Base-by-base conservation (phyloP, 441 rosid species). In the Aleurites moluccanus region DNA sequence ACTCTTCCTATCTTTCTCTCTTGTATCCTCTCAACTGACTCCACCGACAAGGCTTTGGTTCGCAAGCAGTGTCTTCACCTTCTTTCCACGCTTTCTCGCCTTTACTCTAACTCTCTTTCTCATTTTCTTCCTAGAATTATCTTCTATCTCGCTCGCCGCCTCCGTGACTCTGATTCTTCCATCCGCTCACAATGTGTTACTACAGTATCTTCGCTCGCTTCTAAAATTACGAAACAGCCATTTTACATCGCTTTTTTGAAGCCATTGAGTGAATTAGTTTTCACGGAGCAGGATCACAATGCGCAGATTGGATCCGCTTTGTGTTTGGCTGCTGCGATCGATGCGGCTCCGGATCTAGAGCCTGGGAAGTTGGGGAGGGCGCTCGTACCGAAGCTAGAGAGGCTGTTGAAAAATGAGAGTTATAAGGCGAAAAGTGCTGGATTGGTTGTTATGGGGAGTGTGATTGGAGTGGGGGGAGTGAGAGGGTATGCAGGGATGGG, bases 251-350 rank as follows among this genome's bases (percentile, higher is more conserved):
- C 94, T 1, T 88, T 94, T 72, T 33, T 92, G 83, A 92, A 90
- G 85, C 91, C 96, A 5, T 80, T 94, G 69, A 76, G 88, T 40
- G 97, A 94, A 18, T 83, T 91, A 60, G 88, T 92, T n/a, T 94
- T 91, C 80, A 92, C 98, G 15, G 98, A 94, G 85, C 97, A 90
- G 80, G 96, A 94, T 35, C 20, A 69, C 69, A 86, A 84, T 56
- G 89, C 97, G 10, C 99, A 92, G 90, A 78, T 85, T 79, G 97
- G 94, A 47, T 92, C 92, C 15, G 99, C 96, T 6, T 75, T 91
- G 78, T 91, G 99, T 57, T 80, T 94, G 67, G 91, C 99, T 6
- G 93, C 94, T 14, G 92, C 97, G 45, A 86, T 94, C 7, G 92
- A 86, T n/a, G 83, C 90, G 5, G 86, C 93, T 7, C 82, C 85